Evolutionary conservation across 768 basidiomycete genomes (phyloP).

Genomic region (Lentinula sp.): DNA sequence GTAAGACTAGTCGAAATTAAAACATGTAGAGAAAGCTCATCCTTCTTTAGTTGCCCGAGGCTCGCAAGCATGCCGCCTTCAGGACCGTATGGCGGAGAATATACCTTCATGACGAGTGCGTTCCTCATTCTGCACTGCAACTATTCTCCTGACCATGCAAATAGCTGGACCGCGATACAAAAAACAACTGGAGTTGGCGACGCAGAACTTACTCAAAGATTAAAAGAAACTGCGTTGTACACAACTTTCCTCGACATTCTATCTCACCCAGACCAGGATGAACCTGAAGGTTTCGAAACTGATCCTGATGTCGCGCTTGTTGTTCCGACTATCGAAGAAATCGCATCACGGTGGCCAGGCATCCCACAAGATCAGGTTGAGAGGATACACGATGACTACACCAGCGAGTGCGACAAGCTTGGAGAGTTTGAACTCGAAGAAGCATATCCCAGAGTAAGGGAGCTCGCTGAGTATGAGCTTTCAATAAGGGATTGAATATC

Average conservation of each 20-base stretch:
- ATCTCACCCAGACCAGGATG: conserved; percentile 25
- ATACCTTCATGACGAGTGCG: conserved; percentile 85
- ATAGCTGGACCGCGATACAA: conserved; percentile 73
- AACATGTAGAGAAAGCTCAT: neutral
- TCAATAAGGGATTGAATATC: too few relatives aligned
- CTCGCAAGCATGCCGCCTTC: conserved; percentile 62
- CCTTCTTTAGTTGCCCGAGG: conserved; percentile 47
- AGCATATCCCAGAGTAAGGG: conserved; percentile 55
- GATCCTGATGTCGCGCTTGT: conserved; percentile 53
- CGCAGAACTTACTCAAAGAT: conserved; percentile 64
- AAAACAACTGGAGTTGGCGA: conserved; percentile 75
- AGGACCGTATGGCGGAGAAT: conserved; percentile 82
- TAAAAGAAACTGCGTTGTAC: conserved; percentile 72
- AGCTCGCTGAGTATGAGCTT: conserved; percentile 48
- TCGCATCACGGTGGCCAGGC: conserved; percentile 69
- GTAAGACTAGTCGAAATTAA: conserved; percentile 25
- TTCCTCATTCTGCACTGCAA: conserved; percentile 9
- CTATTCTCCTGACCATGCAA: conserved; percentile 2
- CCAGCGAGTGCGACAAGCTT: conserved; percentile 52
- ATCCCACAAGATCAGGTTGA: conserved; percentile 62
- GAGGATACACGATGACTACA: conserved; percentile 53
- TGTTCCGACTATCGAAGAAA: conserved; percentile 52
- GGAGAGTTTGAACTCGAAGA: conserved; percentile 54
- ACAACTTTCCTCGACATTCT: conserved; percentile 50
- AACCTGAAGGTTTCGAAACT: conserved; percentile 43